Evolutionary conservation across 139 green algal species (phyloP).

Genomic region (Yamagishiella unicocca): DNA sequence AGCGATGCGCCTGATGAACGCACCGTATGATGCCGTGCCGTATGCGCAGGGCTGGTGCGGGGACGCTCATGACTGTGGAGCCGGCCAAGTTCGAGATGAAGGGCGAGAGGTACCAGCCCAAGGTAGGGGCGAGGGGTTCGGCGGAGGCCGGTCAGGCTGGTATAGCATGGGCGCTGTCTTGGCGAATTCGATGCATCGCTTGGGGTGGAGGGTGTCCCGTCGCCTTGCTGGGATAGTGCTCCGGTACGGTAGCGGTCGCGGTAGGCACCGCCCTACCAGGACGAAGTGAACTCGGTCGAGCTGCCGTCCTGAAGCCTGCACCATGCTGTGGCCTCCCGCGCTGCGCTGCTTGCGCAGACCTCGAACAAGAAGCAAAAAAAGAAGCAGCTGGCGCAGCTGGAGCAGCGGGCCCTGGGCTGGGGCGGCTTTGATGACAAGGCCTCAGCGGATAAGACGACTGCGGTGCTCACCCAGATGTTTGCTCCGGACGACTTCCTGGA

Average conservation of each 20-base stretch:
- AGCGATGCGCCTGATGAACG: too few species aligned
- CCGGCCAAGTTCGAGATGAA: constrained; percentile 90
- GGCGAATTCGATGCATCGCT: too few species aligned
- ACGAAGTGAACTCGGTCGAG: too few species aligned
- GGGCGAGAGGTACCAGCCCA: constrained; percentile 73
- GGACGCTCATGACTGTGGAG: constrained; percentile 48
- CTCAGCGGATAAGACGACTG: constrained; percentile 83
- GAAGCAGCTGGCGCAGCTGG: constrained; percentile 73
- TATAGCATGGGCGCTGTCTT: too few species aligned
- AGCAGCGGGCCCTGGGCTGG: constrained; percentile 83
- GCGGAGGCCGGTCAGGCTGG: too few species aligned
- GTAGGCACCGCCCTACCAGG: too few species aligned
- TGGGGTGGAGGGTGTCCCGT: too few species aligned
- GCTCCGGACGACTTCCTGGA: constrained; percentile 77
- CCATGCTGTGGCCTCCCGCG: too few species aligned
- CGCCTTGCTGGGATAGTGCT: too few species aligned
- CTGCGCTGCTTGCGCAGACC: not conserved
- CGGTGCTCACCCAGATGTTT: constrained; percentile 94
- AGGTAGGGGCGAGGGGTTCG: constrained; percentile 38
- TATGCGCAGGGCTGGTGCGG: not conserved
- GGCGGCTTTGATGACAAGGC: constrained; percentile 92
- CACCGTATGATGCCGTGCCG: too few species aligned
- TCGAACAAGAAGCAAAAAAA: constrained; percentile 51
- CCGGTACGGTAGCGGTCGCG: too few species aligned
- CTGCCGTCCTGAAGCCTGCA: too few species aligned